Percentiles rank a stretch among this genome's conserved stretches.
Evolutionary conservation across 208 protist genomes (phyloP).

Genomic region (Wallacemonas sp.): DNA sequence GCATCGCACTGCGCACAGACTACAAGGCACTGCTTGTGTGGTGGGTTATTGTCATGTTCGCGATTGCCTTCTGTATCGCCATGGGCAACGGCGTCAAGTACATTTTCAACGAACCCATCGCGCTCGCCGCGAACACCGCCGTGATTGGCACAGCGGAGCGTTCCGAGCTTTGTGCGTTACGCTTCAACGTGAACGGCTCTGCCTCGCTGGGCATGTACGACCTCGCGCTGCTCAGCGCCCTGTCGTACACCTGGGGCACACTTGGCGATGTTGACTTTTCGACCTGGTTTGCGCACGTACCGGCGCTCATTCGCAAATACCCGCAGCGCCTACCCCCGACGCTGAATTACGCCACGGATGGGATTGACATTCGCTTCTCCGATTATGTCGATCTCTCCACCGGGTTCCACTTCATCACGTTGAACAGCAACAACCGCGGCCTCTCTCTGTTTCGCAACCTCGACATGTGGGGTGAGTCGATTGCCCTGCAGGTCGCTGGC

Average conservation of each 20-base stretch:
- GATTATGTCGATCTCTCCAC: constrained; percentile 73
- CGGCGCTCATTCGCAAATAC: constrained; percentile 58
- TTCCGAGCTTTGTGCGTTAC: constrained; percentile 36
- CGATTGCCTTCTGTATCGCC: constrained; percentile 69
- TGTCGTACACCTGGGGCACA: constrained; percentile 72
- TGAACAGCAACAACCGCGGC: constrained; percentile 81
- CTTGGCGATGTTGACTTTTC: constrained; percentile 72
- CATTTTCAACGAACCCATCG: constrained; percentile 46
- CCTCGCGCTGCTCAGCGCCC: constrained; percentile 66
- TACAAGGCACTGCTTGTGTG: constrained; percentile 78
- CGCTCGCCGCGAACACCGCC: constrained; percentile 15
- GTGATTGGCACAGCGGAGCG: constrained; percentile 16
- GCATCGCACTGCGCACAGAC: constrained; percentile 70
- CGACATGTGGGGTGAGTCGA: constrained; percentile 82
- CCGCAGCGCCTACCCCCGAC: constrained; percentile 56
- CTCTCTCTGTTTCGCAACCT: constrained; percentile 71
- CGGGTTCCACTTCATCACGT: constrained; percentile 82
- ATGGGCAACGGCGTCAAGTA: constrained; percentile 65
- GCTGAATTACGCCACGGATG: constrained; percentile 66
- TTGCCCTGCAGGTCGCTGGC: constrained; percentile 66
- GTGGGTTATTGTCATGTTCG: constrained; percentile 84
- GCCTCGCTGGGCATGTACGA: constrained; percentile 61
- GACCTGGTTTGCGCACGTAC: constrained; percentile 70
- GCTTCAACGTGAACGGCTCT: constrained; percentile 59
- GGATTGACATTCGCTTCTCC: constrained; percentile 68